Base-by-base conservation (phyloP, 768 basidiomycete species). In the Phanerochaete sordida region DNA sequence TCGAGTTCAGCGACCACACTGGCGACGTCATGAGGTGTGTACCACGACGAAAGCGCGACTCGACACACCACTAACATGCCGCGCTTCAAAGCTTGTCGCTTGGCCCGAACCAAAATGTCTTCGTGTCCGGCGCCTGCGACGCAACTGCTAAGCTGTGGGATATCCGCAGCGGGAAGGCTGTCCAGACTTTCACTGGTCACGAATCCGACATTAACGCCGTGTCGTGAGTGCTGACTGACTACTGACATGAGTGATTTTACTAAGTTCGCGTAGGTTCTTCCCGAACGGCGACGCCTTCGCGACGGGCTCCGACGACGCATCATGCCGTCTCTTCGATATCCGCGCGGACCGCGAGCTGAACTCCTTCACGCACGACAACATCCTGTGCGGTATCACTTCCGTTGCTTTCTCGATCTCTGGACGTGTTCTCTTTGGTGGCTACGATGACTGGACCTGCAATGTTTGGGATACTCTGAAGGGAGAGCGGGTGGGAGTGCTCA, bases 401-500 rank as follows among this genome's bases (percentile, higher is more conserved):
- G 97, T 99, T 65, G 96, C 95, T 15, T 99, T 99, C 80, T 98
- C 96, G 3, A 92, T 93, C 66, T 98, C 95, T 27, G 96, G 96
- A 37, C 91, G 96, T 61, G 93, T 99, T 67, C 81, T 99, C 39
- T 99, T 99, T 66, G 96, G 97, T 64, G 96, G 96, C 44, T 99
- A 99, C 72, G 96, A 99, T 74, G 96, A 99, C 72, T 98, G 97
- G 92, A 98, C 97, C 66, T 95, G 94, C 80, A 99, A 99, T 72
- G 96, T 98, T 54, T 99, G 96, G 96, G 96, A 99, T 73, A 98
- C 95, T 28, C 81, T 99, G 69, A 97, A 96, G 75, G 97, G 97
- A 57, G 96, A 98, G 74, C 91, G 96, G 58, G 95, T 99, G 43
- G 96, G 96, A 59, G 97, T 99, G 55, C 76, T 99, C 62, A 93